Percentiles rank a stretch among this genome's conserved stretches.
Evolutionary conservation across 306 rosid species (phyloP).

Genomic region (Argentina anserina): DNA sequence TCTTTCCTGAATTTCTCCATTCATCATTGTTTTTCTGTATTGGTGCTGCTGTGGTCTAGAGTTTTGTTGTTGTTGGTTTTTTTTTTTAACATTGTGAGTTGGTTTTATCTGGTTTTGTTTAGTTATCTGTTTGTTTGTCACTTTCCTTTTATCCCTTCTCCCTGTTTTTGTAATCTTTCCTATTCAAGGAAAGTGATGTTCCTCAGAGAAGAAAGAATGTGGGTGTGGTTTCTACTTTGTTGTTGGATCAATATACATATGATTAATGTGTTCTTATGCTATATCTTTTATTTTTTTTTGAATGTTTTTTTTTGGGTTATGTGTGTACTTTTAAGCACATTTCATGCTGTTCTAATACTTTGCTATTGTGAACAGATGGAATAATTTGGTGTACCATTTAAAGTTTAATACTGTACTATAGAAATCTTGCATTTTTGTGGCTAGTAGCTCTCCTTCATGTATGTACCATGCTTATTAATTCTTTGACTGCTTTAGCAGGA

Average conservation of each 20-base stretch:
- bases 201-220: not conserved
- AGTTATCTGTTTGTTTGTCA: not conserved
- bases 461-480: constrained; percentile 22
- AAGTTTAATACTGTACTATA: not conserved
- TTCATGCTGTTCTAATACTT: not conserved
- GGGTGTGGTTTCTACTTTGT: not conserved
- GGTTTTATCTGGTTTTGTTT: not conserved
- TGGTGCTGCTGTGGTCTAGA: not conserved
- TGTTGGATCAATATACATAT: not conserved
- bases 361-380: not conserved
- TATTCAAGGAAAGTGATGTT: not conserved
- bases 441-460: not conserved
- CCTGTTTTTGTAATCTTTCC: not conserved
- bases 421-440: not conserved
- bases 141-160: not conserved
- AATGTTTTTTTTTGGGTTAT: no score
- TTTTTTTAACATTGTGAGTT: not conserved
- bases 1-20: not conserved
- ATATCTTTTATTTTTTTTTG: no score
- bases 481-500: constrained; percentile 58
- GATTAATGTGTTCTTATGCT: not conserved
- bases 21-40: not conserved
- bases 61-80: not conserved
- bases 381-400: not conserved
- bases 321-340: not conserved